Evolutionary conservation across 148 eudicot species (phyloP).

Genomic region (Nepenthes gracilis): DNA sequence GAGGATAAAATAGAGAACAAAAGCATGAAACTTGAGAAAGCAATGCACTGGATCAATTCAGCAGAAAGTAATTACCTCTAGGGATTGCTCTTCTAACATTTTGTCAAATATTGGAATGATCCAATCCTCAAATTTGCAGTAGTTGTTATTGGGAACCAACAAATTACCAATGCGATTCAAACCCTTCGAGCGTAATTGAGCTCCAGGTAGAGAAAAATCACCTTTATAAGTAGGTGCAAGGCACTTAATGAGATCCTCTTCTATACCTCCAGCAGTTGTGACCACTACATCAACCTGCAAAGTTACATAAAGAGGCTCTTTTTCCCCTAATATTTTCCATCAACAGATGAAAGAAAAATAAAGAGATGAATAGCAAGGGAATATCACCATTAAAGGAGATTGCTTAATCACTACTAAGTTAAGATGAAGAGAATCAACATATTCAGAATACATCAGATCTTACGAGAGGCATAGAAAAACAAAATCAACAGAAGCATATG

Average conservation of each 20-base stretch:
- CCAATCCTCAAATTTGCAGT: conserved; percentile 99
- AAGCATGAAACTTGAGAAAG: neutral
- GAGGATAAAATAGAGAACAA: neutral
- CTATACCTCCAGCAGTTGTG: conserved; percentile 84
- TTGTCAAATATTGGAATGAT: conserved; percentile 76
- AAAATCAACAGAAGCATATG: too few species aligned
- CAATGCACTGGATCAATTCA: neutral
- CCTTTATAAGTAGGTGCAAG: conserved; percentile 83
- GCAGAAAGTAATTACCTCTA: conserved; percentile 32
- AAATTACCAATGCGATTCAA: conserved; percentile 88
- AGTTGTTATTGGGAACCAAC: conserved; percentile 90
- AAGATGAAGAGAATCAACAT: neutral
- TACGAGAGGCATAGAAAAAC: neutral
- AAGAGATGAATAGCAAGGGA: too few species aligned
- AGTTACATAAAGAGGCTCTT: neutral
- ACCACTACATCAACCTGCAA: conserved; percentile 81
- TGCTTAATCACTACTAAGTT: neutral
- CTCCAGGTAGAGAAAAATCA: conserved; percentile 78
- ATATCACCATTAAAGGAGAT: too few species aligned
- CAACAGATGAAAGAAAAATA: too few species aligned
- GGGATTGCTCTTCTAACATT: conserved; percentile 76
- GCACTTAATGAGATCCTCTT: conserved; percentile 92
- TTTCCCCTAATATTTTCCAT: too few species aligned
- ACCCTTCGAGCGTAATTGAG: conserved; percentile 60
- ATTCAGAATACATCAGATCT: neutral